Base-by-base conservation (phyloP, 116 monocot genomes). In the Posidonia oceanica region DNA sequence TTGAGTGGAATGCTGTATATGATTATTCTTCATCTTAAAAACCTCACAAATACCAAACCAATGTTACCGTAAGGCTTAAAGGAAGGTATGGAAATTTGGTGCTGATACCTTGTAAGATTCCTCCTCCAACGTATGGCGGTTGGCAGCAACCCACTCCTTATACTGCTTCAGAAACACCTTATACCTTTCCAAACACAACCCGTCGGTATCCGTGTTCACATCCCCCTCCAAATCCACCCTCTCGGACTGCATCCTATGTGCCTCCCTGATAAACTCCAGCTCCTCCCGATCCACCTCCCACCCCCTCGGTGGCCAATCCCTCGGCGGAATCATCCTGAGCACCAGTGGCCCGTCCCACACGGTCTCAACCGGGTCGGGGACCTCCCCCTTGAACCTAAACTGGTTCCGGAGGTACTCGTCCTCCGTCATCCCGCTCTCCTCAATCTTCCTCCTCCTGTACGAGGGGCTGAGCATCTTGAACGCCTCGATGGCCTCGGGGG, bases 141-240 rank as follows among this genome's bases (percentile, higher is more conserved):
- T 96, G 0, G 91, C 95, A 6, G 39, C 84, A 4, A 77, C 95
- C 95, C 95, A 96, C 72, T 91, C 91, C 69, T 81, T 91, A 51
- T 96, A 96, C 75, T 96, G 95, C 85, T 85, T 91, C 82, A 96
- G 61, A 75, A 96, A 96, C 71, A 96, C 80, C 69, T 91, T 80
- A 21, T 85, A 96, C 76, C 86, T 83, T 14, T 91, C 91, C 67
- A 96, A 48, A 64, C 54, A 66, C 70, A 88, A 61, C 29, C 44
- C 64, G 8, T 84, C 83, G 14, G 69, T 64, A 65, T 87, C 87
- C 10, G 70, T 76, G 22, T 68, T 79, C 14, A 71, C 70, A 52
- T 77, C 84, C 40, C 39, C 83, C 14, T 68, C 80, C 71, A 82
- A 8, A 72, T 83, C 83, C 72, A 83, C 78, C 76, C 84, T 79